A percentile compares a stretch with the other conserved stretches of the same genome.
phyloP scores from a whole-genome alignment of 1,139 yeast genomes.

The Barnettozyma hawaiiensis region DNA sequence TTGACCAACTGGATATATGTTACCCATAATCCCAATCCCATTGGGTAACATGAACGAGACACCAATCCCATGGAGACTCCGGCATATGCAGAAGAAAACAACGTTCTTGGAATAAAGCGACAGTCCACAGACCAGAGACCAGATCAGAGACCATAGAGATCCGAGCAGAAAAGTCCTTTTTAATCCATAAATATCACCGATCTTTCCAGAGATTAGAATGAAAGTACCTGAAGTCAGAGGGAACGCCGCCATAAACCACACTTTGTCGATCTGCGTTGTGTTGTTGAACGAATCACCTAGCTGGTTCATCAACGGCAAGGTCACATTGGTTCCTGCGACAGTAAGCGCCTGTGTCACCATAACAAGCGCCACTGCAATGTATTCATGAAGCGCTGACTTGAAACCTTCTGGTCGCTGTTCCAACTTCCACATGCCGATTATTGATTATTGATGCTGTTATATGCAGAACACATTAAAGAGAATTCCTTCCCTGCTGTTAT shows the following conservation, averaged over 20 bases:
- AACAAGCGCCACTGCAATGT: conserved; percentile 30
- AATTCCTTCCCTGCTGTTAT: no score
- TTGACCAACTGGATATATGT: conserved; percentile 39
- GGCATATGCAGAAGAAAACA: conserved; percentile 43
- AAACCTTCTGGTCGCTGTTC: conserved; percentile 14
- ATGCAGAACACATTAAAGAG: background rate
- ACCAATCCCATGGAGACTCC: conserved; percentile 54
- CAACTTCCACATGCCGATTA: conserved; percentile 6
- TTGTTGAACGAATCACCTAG: conserved; percentile 26
- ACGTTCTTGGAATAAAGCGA: conserved; percentile 40
- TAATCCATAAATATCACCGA: conserved; percentile 52
- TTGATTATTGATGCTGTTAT: no score
- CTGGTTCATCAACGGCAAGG: conserved; percentile 30
- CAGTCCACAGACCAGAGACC: conserved; percentile 46
- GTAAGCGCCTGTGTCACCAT: conserved; percentile 35
- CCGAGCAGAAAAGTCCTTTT: conserved; percentile 40
- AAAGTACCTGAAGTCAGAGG: conserved; percentile 53
- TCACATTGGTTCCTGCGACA: conserved; percentile 31
- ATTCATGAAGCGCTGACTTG: conserved; percentile 28
- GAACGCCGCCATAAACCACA: conserved; percentile 56
- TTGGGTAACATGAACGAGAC: conserved; percentile 49
- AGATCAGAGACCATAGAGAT: conserved; percentile 38
- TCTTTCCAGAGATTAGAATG: conserved; percentile 44
- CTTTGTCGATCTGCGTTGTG: conserved; percentile 26
- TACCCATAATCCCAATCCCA: conserved; percentile 47